Percentiles rank a stretch among this genome's conserved stretches.
phyloP scores from a whole-genome alignment of 2,329 filamentous ascomycete species.

The Tolypocladium nubicola region DNA sequence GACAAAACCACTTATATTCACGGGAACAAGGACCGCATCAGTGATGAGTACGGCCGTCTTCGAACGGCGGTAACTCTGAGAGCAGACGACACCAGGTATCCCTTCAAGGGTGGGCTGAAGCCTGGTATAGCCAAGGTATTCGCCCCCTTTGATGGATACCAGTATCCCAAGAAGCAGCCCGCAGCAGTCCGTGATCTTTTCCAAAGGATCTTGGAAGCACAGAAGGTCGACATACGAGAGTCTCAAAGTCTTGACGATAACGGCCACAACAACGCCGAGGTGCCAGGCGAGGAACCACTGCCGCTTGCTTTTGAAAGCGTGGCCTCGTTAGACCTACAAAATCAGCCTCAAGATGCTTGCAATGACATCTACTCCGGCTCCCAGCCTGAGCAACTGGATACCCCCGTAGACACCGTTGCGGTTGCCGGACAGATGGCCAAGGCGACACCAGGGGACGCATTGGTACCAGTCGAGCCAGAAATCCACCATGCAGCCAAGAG shows the following conservation, averaged over 20 bases:
- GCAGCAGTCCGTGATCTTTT: neutral
- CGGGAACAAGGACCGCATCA: neutral
- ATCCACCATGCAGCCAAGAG: neutral
- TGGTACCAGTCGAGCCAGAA: neutral
- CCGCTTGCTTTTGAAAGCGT: neutral
- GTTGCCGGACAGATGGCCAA: neutral
- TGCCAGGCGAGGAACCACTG: neutral
- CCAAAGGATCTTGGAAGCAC: neutral
- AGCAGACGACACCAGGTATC: slow-evolving; percentile 6
- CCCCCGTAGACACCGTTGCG: neutral
- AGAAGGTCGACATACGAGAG: neutral
- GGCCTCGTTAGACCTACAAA: neutral
- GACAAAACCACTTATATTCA: slow-evolving; percentile 14
- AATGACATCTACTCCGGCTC: neutral
- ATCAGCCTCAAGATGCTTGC: neutral
- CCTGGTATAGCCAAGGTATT: slow-evolving; percentile 1
- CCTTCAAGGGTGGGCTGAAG: neutral
- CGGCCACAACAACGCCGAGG: neutral
- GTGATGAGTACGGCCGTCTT: slow-evolving; percentile 9
- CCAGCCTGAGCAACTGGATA: neutral
- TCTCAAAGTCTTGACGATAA: neutral
- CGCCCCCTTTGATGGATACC: slow-evolving; percentile 7
- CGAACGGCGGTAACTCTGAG: slow-evolving; percentile 10
- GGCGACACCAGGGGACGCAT: neutral
- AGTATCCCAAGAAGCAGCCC: slow-evolving; percentile 8